Evolutionary conservation across 495 filamentous ascomycete genomes (phyloP).

Genomic region (Penicillium salamii): DNA sequence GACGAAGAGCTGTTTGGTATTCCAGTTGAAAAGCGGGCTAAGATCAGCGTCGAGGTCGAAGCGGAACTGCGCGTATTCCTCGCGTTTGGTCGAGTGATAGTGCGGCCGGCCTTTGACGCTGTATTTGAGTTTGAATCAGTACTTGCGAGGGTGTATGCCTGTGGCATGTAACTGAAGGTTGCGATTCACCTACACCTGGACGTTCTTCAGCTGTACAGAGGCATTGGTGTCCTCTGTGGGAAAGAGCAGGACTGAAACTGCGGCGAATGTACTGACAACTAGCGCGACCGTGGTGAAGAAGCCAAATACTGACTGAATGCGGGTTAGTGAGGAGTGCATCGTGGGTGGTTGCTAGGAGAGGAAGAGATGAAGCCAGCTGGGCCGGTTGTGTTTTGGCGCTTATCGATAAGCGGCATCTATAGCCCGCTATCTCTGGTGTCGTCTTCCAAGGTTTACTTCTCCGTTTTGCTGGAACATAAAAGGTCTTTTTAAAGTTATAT

Average conservation of each 20-base stretch:
- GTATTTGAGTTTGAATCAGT: not conserved
- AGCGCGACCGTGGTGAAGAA: slow-evolving; percentile 96
- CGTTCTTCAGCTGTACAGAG: slow-evolving; percentile 66
- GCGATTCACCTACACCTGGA: slow-evolving; percentile 71
- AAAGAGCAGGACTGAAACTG: slow-evolving; percentile 70
- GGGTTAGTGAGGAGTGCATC: slow-evolving; percentile 86
- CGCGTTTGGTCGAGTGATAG: slow-evolving; percentile 87
- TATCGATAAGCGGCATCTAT: slow-evolving; percentile 19
- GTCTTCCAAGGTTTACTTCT: not conserved
- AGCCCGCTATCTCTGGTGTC: not conserved
- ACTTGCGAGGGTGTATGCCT: no score
- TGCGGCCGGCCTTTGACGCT: slow-evolving; percentile 86
- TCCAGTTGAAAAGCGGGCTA: slow-evolving; percentile 94
- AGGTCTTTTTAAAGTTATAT: no score
- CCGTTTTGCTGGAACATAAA: no score
- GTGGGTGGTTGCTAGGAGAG: slow-evolving; percentile 18
- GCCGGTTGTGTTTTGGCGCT: slow-evolving; percentile 22
- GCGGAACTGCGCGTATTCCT: slow-evolving; percentile 90
- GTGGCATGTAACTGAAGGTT: not conserved
- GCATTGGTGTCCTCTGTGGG: slow-evolving; percentile 62
- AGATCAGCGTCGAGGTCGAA: slow-evolving; percentile 92
- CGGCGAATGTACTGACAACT: slow-evolving; percentile 72
- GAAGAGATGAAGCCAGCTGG: slow-evolving; percentile 38
- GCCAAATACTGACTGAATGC: slow-evolving; percentile 89
- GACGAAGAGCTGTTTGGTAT: slow-evolving; percentile 98